Evolutionary conservation across 2,329 filamentous ascomycete genomes (phyloP), one percentile per base, ranked within the genome.

Genomic region (Aspergillus melleus): DNA sequence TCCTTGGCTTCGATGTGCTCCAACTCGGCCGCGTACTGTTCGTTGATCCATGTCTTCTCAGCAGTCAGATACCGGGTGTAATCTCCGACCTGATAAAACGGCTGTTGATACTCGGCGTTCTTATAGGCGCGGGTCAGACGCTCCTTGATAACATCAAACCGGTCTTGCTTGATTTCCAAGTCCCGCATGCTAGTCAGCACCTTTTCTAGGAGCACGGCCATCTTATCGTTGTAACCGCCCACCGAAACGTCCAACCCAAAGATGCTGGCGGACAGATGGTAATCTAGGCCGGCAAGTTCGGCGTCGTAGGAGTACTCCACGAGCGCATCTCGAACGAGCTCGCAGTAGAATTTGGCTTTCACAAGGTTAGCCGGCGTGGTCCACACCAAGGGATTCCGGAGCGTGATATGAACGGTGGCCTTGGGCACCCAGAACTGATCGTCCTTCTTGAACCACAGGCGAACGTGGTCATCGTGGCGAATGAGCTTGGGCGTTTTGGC

Each of bases 341-440:
- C 91, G 2, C 90, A 89, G 73, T 91, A 97, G 5, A 99, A 77
- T 59, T 86, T 87, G 2, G 90, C 86, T 71, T 95, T 92, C 61
- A 96, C 87, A 32, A 86, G 83, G 62, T 90, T 93, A 58, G 90
- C 88, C 1, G 92, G 90, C 4, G 90, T 92, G 1, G 90, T 85
- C 72, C 87, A 88, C n/a, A 90, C 87, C 50, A 96, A 77, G 0
- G 92, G 90, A 60, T 89, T 96, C 68, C 88, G 86, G 65, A 96
- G 83, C 66, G 88, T 91, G 64, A 96, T 86, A 65, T 92, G 86
- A 19, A 98, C 81, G 60, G 92, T 95, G 3, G 91, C 95, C 75
- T 96, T 96, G 9, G 95, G 95, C 10, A 98, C 95, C 93, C 94
- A 98, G 77, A 98, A 99, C 0, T 89, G 92, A 68, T 99, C 95